Percentiles rank a stretch among this genome's conserved stretches.
Evolutionary conservation across 2,329 filamentous ascomycete genomes (phyloP).

Genomic region (Apiospora hydei): DNA sequence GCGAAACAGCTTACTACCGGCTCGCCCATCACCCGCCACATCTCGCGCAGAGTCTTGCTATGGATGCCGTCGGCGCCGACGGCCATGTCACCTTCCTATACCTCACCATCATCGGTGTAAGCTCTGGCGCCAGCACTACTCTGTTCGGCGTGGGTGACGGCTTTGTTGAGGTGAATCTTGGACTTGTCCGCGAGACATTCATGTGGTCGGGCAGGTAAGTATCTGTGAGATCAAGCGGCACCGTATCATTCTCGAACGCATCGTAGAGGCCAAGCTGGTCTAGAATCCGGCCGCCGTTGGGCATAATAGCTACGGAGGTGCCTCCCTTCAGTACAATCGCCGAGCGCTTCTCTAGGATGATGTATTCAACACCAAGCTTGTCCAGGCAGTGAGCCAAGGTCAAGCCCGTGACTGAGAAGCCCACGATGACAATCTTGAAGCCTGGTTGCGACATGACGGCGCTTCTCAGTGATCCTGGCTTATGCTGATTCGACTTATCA

Average conservation of each 20-base stretch:
- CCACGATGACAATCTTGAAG: constrained; percentile 35
- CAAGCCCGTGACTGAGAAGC: constrained; percentile 37
- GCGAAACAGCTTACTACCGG: background rate
- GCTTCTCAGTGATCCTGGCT: too few species aligned
- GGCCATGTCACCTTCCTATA: constrained; percentile 46
- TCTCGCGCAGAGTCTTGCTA: constrained; percentile 43
- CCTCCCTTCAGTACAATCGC: constrained; percentile 31
- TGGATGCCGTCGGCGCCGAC: constrained; percentile 53
- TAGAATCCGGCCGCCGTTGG: too few species aligned
- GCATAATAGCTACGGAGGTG: too few species aligned
- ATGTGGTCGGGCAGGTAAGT: too few species aligned
- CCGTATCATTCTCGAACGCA: too few species aligned
- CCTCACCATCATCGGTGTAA: constrained; percentile 42
- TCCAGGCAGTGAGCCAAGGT: constrained; percentile 37
- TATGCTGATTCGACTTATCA: too few species aligned
- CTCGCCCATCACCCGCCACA: constrained; percentile 31
- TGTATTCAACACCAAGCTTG: constrained; percentile 38
- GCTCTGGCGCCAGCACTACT: background rate
- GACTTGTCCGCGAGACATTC: constrained; percentile 22
- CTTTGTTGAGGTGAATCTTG: constrained; percentile 8
- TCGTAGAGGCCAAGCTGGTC: too few species aligned
- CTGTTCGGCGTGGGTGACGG: background rate
- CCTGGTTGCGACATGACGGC: background rate
- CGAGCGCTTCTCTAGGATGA: constrained; percentile 36
- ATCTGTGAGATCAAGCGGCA: too few species aligned